Conservation (phyloP, 2,329 filamentous ascomycete genomes). For the Penicillium sp. region DNA sequence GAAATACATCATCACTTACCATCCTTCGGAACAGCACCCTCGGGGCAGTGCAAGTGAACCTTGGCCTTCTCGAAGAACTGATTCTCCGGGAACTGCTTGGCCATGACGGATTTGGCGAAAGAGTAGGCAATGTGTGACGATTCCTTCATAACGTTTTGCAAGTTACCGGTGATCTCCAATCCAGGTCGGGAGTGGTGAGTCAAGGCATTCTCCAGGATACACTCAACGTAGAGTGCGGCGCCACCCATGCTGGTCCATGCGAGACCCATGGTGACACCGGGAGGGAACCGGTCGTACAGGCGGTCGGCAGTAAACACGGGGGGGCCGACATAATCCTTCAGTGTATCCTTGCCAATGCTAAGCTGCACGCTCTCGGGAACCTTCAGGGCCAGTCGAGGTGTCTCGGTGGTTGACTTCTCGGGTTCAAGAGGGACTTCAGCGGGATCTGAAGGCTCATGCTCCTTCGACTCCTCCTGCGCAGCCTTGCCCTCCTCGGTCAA, state of each 20-base stretch:
- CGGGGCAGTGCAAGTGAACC: slow-evolving; percentile 92
- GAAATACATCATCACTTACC: slow-evolving; percentile 45
- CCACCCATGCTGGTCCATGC: slow-evolving; percentile 98
- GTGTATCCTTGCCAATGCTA: slow-evolving; percentile 78
- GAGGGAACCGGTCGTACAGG: slow-evolving; percentile 87
- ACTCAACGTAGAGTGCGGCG: slow-evolving; percentile 94
- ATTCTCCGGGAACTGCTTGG: slow-evolving; percentile 80
- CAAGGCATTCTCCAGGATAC: slow-evolving; percentile 82
- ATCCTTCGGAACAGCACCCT: slow-evolving; percentile 94
- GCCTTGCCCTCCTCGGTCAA: slow-evolving; percentile 82
- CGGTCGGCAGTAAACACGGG: slow-evolving; percentile 94
- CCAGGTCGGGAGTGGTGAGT: slow-evolving; percentile 70
- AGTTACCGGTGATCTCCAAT: slow-evolving; percentile 88
- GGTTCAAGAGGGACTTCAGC: slow-evolving; percentile 58
- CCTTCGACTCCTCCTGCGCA: slow-evolving; percentile 60
- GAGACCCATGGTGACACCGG: slow-evolving; percentile 94
- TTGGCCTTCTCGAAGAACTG: slow-evolving; percentile 94
- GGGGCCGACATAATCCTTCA: slow-evolving; percentile 95
- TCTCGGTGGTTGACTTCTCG: slow-evolving; percentile 47
- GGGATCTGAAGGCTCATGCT: slow-evolving; percentile 60
- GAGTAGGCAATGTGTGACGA: slow-evolving; percentile 93
- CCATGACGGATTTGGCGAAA: slow-evolving; percentile 87
- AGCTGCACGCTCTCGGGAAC: slow-evolving; percentile 87
- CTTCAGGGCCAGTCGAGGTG: slow-evolving; percentile 70
- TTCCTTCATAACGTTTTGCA: slow-evolving; percentile 98